Conservation (phyloP, 345 rosid species). For the Pugionium dolabratum region DNA sequence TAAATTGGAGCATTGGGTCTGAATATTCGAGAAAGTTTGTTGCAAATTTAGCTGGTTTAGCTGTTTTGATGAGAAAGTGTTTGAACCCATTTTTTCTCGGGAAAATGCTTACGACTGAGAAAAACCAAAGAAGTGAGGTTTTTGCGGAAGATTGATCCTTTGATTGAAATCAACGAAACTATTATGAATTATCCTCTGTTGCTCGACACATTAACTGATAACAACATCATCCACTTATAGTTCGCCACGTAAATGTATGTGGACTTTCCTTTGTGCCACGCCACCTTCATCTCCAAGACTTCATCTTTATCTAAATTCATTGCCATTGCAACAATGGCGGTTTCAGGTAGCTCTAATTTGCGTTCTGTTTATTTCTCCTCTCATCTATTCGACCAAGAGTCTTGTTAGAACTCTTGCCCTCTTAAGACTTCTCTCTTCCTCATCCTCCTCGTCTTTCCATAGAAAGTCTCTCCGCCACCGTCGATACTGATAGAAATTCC, state of each 20-base stretch:
- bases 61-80: slow-evolving; percentile 42
- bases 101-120: slow-evolving; percentile 29
- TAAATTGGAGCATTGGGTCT: slow-evolving; percentile 55
- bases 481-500: slow-evolving; percentile 41
- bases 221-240: background rate
- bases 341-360: slow-evolving; percentile 38
- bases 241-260: background rate
- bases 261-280: too few relatives aligned
- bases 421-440: slow-evolving; percentile 30
- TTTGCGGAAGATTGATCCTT: slow-evolving; percentile 18
- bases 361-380: slow-evolving; percentile 41
- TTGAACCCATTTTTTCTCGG: slow-evolving; percentile 47
- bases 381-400: slow-evolving; percentile 41
- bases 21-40: slow-evolving; percentile 46
- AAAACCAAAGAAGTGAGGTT: slow-evolving; percentile 5
- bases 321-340: slow-evolving; percentile 39
- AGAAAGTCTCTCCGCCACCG: slow-evolving; percentile 38
- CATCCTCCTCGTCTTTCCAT: slow-evolving; percentile 6
- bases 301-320: slow-evolving; percentile 26
- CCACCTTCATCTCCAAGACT: too few relatives aligned
- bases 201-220: background rate
- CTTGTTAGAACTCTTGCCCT: slow-evolving; percentile 31
- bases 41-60: slow-evolving; percentile 46
- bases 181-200: slow-evolving; percentile 4
- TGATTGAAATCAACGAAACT: slow-evolving; percentile 1